Conservation (phyloP, 2,329 filamentous ascomycete genomes). For the Colletotrichum sp. region DNA sequence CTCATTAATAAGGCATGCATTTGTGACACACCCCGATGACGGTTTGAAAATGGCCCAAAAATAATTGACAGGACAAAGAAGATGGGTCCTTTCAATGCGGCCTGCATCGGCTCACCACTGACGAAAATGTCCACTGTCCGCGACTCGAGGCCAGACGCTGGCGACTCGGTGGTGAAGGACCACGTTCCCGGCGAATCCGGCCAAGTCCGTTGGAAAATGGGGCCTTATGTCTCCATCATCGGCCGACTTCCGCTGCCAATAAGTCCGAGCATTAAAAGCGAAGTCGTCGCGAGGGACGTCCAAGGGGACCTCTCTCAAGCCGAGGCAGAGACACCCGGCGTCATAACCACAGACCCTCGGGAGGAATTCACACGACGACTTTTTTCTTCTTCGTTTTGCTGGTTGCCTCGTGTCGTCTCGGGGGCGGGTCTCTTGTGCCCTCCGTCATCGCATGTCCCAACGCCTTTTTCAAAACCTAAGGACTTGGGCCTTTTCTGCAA, state of each 20-base stretch:
- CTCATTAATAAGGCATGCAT: background rate
- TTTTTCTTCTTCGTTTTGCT: background rate
- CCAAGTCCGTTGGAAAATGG: background rate
- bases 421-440: background rate
- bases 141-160: slow-evolving; percentile 5
- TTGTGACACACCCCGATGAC: background rate
- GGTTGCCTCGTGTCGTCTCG: background rate
- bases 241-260: background rate
- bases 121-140: background rate
- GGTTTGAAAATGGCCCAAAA: background rate
- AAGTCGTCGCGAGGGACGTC: background rate
- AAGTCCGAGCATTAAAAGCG: background rate
- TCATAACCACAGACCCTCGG: background rate
- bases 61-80: background rate
- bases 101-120: background rate
- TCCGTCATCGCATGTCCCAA: background rate
- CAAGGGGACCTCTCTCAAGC: background rate
- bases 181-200: background rate
- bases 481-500: background rate
- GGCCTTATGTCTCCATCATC: background rate
- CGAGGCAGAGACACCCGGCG: background rate
- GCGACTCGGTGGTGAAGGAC: background rate
- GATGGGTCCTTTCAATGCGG: slow-evolving; percentile 7
- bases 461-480: background rate
- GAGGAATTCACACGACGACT: background rate